Evolutionary conservation across 352 stramenopile genomes (phyloP).

Genomic region (Phytophthora hybrid): DNA sequence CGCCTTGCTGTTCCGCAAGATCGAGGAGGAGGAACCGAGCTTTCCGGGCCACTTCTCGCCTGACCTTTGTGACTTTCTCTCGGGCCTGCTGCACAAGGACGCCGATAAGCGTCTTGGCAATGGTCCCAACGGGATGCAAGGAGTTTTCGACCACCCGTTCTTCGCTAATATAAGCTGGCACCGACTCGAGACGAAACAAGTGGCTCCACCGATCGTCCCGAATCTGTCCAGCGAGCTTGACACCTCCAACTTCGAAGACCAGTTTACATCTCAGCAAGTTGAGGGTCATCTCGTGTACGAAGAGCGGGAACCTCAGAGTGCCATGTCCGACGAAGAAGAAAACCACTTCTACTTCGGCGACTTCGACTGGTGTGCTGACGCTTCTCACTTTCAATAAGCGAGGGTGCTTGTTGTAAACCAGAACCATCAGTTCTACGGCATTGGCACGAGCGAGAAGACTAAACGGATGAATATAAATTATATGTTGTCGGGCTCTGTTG

Average conservation of each 20-base stretch:
- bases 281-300: constrained; percentile 70
- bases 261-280: constrained; percentile 78
- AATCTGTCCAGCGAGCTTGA: constrained; percentile 56
- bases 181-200: constrained; percentile 77
- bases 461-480: constrained; percentile 50
- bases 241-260: constrained; percentile 79
- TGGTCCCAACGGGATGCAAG: constrained; percentile 66
- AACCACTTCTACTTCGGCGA: constrained; percentile 65
- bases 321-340: constrained; percentile 38
- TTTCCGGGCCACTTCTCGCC: constrained; percentile 93
- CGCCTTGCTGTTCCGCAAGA: constrained; percentile 97
- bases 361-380: constrained; percentile 79
- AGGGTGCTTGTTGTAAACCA: constrained; percentile 1
- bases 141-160: constrained; percentile 82
- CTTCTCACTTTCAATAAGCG: constrained; percentile 51
- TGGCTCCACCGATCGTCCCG: constrained; percentile 67
- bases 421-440: constrained; percentile 6
- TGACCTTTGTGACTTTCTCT: constrained; percentile 66
- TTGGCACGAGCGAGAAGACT: background rate
- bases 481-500: constrained; percentile 24
- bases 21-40: constrained; percentile 90
- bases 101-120: constrained; percentile 61
- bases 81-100: constrained; percentile 72
- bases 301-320: constrained; percentile 44
- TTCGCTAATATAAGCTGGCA: constrained; percentile 82